These are phyloP conservation scores for Vanilla planifolia DNA, from an alignment of 106 monocot genomes.

Conservation along the genomic window DNA sequence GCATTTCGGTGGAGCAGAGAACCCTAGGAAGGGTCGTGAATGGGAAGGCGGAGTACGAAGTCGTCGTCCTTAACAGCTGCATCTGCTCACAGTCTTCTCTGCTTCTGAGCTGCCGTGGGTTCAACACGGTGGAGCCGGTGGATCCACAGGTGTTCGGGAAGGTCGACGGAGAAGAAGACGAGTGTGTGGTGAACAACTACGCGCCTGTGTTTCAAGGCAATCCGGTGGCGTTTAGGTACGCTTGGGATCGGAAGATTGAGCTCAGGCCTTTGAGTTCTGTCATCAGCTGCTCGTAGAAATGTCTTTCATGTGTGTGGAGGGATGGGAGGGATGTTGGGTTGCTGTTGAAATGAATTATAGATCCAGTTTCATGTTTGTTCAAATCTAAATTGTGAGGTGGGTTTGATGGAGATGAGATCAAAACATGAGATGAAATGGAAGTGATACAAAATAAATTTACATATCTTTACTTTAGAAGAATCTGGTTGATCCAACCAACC, in stretches of 20 bases:
- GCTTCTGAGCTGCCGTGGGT: slow-evolving; percentile 27
- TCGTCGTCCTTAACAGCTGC: slow-evolving; percentile 34
- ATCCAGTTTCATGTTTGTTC: too few relatives aligned
- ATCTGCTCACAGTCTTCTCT: slow-evolving; percentile 27
- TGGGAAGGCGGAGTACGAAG: slow-evolving; percentile 46
- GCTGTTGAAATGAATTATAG: too few relatives aligned
- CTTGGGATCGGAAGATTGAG: slow-evolving; percentile 22
- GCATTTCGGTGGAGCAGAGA: slow-evolving; percentile 23
- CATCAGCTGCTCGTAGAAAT: slow-evolving; percentile 19
- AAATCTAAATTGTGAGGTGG: too few relatives aligned
- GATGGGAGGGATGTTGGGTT: too few relatives aligned
- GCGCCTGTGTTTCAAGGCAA: slow-evolving; percentile 4
- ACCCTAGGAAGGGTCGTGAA: slow-evolving; percentile 26
- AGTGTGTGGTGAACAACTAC: slow-evolving; percentile 20
- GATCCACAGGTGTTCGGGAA: slow-evolving; percentile 14
- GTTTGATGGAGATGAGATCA: too few relatives aligned
- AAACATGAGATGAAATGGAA: too few relatives aligned
- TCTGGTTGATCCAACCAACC: too few relatives aligned
- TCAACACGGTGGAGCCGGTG: slow-evolving; percentile 25
- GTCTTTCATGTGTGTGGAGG: too few relatives aligned
- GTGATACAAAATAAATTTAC: too few relatives aligned
- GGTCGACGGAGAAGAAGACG: not conserved
- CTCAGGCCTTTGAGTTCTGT: slow-evolving; percentile 21
- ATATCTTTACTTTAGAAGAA: too few relatives aligned
- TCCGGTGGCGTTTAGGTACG: slow-evolving; percentile 27